phyloP scores from a whole-genome alignment of 2,329 filamentous ascomycete species.

The Raffaelea albimanens region DNA sequence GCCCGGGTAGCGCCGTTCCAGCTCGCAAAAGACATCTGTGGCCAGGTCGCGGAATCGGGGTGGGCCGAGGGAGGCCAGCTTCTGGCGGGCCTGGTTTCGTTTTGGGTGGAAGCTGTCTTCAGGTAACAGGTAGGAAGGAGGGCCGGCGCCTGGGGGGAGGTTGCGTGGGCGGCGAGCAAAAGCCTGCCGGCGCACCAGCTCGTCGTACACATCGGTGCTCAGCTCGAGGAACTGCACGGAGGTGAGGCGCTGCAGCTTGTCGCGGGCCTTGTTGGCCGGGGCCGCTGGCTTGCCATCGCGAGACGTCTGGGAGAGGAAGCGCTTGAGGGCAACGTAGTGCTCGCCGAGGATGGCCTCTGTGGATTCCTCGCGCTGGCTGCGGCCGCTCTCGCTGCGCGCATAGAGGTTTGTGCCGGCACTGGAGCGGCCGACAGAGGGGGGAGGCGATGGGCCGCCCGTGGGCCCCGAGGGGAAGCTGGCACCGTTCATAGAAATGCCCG shows the following conservation, averaged over 20 bases:
- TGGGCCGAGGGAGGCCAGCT: conserved; percentile 79
- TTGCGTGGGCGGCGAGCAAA: conserved; percentile 45
- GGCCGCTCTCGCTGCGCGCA: conserved; percentile 55
- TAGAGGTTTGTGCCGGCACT: conserved; percentile 70
- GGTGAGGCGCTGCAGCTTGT: conserved; percentile 86
- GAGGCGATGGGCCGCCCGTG: conserved; percentile 66
- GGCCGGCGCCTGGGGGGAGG: conserved; percentile 36
- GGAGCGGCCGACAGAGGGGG: conserved; percentile 76
- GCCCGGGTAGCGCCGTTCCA: conserved; percentile 80
- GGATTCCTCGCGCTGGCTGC: conserved; percentile 50
- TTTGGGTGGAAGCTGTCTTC: conserved; percentile 90
- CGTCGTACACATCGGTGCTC: conserved; percentile 95
- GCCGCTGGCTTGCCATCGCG: conserved; percentile 67
- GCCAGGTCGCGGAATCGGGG: conserved; percentile 85
- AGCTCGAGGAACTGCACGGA: conserved; percentile 93
- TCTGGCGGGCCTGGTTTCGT: conserved; percentile 93
- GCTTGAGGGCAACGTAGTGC: conserved; percentile 73
- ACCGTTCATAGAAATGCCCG: conserved; percentile 52
- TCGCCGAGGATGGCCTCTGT: conserved; percentile 58
- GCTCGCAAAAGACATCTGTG: conserved; percentile 91
- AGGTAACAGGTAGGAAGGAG: conserved; percentile 71
- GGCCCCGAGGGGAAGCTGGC: conserved; percentile 43
- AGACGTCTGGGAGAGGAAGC: conserved; percentile 60
- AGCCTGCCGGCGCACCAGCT: conserved; percentile 78
- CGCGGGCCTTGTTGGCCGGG: conserved; percentile 79